Evolutionary conservation across 371 early-diverging fungal species (phyloP), one percentile per base, ranked within the genome.

Genomic region (Dinochytrium kinnereticum): DNA sequence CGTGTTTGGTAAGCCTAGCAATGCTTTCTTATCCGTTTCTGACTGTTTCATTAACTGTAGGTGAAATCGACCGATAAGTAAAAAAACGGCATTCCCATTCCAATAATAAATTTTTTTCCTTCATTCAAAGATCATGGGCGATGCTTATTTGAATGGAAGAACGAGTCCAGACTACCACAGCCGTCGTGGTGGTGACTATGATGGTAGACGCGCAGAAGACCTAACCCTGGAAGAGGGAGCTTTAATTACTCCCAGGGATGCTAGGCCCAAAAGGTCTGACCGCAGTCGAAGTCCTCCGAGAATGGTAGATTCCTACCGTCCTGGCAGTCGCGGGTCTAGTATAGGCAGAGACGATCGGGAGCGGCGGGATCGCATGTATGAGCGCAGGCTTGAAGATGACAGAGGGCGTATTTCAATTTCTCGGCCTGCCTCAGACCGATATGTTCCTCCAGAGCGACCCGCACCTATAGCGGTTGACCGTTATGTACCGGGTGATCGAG

Each of bases 1-100:
- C 83, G 98, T 97, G 86, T 97, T 97, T 87, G 97, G 97, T 78
- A 76, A 80, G 76, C 79, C 30, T 57, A 26, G 68, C 55, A 51
- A 57, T 31, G 21, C 30, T 21, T 53, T 74, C n/a, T n/a, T n/a
- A n/a, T n/a, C n/a, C n/a, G n/a, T n/a, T n/a, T n/a, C n/a, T n/a
- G n/a, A n/a, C n/a, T n/a, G n/a, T n/a, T n/a, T 40, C 21, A 40
- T 28, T 30, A 2, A n/a, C 19, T 34, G 36, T 30, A 70, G 75
- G 75, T 64, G 75, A 75, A 71, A 75, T 75, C 55, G 75, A 75
- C 70, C 75, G 75, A n/a, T 75, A 66, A 44, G 5, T 55, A 10
- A 26, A n/a, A n/a, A 15, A 7, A 17, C 57, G 30, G 57, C 5
- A 55, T 55, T 30, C 10, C 30, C 24, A 17, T 34, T 34, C 24